Evolutionary conservation across 2,329 filamentous ascomycete genomes (phyloP), one percentile per base, ranked within the genome.

Genomic region (Incumbomyces delicatus): DNA sequence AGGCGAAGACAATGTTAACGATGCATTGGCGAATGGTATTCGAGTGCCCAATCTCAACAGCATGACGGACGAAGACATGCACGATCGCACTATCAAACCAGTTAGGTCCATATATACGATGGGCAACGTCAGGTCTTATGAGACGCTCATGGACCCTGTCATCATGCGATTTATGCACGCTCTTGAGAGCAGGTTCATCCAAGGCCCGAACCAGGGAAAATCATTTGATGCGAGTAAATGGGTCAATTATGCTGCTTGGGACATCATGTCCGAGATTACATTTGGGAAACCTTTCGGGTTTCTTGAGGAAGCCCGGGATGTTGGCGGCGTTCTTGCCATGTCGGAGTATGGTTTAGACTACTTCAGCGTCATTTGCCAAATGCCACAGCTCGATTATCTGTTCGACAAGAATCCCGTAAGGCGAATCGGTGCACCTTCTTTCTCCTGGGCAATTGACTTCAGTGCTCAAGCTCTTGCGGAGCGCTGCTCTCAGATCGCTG

Each of bases 151-250:
- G 22, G 58, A 62, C 43, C 53, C 58, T 7, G 57, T 62, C 10
- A 63, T 67, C 12, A 33, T 44, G 1, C 46, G 58, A 8, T 56
- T 68, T 8, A 63, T 61, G 36, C 44, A 53, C 13, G 53, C 61
- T 13, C 51, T 69, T 1, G 60, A 66, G n/a, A 54, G 55, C 2
- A 47, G 57, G 2, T 69, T 65, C 47, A 53, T 64, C 4, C 47
- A 61, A 18, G 56, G 41, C 2, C 22, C 49, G 0, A 58, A 60
- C 22, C 35, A 47, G 3, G 52, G 50, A 2, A 58, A 60, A 47
- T 50, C 51, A 1, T 67, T 62, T 44, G 57, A 68, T 14, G 56
- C 73, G 8, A 66, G 64, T 3, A 55, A 67, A 32, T 73, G 69
- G 68, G 53, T 70, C 12, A 50, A 50, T 39, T 57, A 13, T 31